Base-by-base conservation (phyloP, 371 early-diverging fungal species). In the Dinochytrium kinnereticum region DNA sequence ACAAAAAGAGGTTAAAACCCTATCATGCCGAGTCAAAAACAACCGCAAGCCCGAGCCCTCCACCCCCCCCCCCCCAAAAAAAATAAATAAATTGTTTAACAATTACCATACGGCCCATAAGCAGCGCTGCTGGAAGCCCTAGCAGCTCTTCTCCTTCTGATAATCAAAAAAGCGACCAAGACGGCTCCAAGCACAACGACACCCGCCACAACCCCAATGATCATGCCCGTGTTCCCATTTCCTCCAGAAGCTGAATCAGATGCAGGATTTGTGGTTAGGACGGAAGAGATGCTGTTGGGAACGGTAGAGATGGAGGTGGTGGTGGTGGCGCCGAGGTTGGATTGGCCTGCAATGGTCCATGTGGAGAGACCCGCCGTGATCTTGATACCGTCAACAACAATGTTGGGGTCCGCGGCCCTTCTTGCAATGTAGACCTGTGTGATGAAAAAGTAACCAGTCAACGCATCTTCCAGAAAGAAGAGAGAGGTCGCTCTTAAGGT, bases 341-440 rank as follows among this genome's bases (percentile, higher is more conserved):
- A 17, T 33, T 64, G 64, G 19, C 13, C 17, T 5, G 17, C 24
- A 24, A 55, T 55, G 5, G 24, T 24, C 57, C 57, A 55, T 19
- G 7, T 7, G 5, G 57, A 15, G 57, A 10, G 7, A 26, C 57
- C 30, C 57, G 57, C 26, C 15, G 15, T 7, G 57, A 55, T 19
- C 7, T 7, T 24, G 21, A 55, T 55, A 10, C 57, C 57, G 30
- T 19, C 57, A 55, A 55, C 21, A 26, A 55, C 57, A 24, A 10
- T 30, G 7, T 7, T 10, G 5, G 57, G 26, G 26, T 30, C 57
- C 7, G 57, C 5, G n/a, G 49, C 13, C 26, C 30, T 55, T 55
- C 57, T 55, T 10, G 57, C 57, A 19, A 55, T 19, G 57, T 55
- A 55, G 30, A 55, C 57, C 57, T 55, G 10, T 55, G 57, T 55